These are phyloP conservation scores for Fusarium sp. DNA, from an alignment of 2,329 filamentous ascomycete genomes.

Conservation along the genomic window DNA sequence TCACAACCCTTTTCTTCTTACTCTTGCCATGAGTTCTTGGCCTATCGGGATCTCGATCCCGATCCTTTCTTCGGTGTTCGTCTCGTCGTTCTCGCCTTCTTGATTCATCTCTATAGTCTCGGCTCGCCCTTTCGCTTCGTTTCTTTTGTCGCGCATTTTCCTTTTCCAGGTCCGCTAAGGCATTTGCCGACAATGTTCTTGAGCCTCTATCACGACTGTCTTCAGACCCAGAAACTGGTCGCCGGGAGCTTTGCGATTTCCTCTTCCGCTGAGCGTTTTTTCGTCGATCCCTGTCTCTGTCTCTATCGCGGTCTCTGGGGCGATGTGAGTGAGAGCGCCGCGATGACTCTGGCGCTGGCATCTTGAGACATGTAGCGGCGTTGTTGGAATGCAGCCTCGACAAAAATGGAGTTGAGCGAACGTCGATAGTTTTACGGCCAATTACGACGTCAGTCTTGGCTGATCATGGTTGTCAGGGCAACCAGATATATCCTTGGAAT, in stretches of 20 bases:
- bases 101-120: conserved; percentile 47
- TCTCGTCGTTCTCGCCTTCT: conserved; percentile 50
- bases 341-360: conserved; percentile 55
- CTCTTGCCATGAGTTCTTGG: conserved; percentile 56
- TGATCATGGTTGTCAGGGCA: conserved; percentile 1
- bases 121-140: conserved; percentile 33
- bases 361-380: conserved; percentile 41
- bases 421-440: conserved; percentile 21
- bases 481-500: conserved; percentile 7
- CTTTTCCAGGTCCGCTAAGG: conserved; percentile 75
- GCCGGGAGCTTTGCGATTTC: conserved; percentile 50
- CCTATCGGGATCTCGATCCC: conserved; percentile 43
- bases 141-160: conserved; percentile 66
- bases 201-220: conserved; percentile 50
- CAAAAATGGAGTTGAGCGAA: conserved; percentile 21
- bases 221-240: conserved; percentile 53
- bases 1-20: conserved; percentile 74
- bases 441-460: conserved; percentile 22
- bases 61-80: conserved; percentile 40
- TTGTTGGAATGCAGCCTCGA: conserved; percentile 46
- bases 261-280: conserved; percentile 56
- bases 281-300: conserved; percentile 35
- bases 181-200: conserved; percentile 62
- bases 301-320: conserved; percentile 43
- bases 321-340: conserved; percentile 49